These are phyloP conservation scores for Colletotrichum sp. DNA, from an alignment of 2,329 filamentous ascomycete genomes.

Conservation along the genomic window DNA sequence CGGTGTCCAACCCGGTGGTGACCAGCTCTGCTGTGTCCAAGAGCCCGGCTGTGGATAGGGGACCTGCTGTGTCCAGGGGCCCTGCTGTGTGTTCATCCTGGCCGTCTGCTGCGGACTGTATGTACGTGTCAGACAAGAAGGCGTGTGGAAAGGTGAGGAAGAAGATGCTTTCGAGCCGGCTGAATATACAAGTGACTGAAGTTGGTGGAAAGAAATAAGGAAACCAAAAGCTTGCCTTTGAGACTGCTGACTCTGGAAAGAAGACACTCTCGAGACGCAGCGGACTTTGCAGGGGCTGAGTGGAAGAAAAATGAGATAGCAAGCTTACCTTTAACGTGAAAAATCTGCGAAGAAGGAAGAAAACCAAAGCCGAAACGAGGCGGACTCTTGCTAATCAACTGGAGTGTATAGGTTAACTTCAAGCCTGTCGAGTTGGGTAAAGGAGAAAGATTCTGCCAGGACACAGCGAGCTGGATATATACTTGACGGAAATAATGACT, in stretches of 20 bases:
- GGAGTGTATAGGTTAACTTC: background rate
- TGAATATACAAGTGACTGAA: background rate
- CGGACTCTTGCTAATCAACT: background rate
- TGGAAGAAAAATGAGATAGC: background rate
- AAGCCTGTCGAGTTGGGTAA: background rate
- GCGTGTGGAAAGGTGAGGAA: background rate
- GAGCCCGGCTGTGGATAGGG: too few relatives aligned
- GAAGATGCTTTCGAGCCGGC: background rate
- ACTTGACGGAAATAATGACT: background rate
- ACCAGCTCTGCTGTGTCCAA: too few relatives aligned
- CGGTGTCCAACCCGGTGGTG: too few relatives aligned
- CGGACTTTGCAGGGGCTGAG: background rate
- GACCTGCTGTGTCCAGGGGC: too few relatives aligned
- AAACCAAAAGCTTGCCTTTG: background rate
- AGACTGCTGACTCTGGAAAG: background rate
- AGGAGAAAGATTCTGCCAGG: background rate
- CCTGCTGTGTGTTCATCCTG: background rate
- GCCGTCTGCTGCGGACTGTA: background rate
- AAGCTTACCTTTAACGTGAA: background rate
- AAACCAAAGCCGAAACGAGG: background rate
- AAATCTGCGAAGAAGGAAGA: background rate
- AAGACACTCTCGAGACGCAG: background rate
- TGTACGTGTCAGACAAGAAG: background rate
- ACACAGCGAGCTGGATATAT: background rate
- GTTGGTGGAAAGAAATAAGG: background rate